Percentiles rank a stretch among this genome's conserved stretches.
Conservation (phyloP, 176 grass and related monocot species). For the Elaeis guineensis region DNA sequence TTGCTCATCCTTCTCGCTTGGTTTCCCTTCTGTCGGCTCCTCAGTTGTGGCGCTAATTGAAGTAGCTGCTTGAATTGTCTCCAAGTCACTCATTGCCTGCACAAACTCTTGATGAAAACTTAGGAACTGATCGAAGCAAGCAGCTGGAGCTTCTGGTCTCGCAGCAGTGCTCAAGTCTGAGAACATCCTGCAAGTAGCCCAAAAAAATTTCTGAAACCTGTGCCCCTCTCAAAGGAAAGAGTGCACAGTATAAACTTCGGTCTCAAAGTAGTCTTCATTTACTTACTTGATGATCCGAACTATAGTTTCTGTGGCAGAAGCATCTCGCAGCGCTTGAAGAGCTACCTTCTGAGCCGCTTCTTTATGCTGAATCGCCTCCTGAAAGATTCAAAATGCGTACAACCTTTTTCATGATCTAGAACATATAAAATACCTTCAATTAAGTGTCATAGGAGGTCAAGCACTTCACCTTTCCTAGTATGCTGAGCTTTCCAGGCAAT, state of each 20-base stretch:
- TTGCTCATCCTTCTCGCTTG: constrained; percentile 16
- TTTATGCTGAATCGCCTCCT: constrained; percentile 72
- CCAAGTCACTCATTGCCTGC: constrained; percentile 62
- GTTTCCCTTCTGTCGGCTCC: constrained; percentile 5
- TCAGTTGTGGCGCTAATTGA: constrained; percentile 25
- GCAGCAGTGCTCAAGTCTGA: constrained; percentile 58
- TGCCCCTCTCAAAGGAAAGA: no score
- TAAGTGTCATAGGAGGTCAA: no score
- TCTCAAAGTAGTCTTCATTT: no score
- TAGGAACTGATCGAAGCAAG: constrained; percentile 75
- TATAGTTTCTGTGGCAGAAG: constrained; percentile 67
- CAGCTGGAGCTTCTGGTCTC: constrained; percentile 48
- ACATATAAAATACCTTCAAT: no score
- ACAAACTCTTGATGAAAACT: constrained; percentile 71
- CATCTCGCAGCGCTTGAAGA: constrained; percentile 72
- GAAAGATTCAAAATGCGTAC: not conserved
- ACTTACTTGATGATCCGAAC: constrained; percentile 65
- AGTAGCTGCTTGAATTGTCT: constrained; percentile 69
- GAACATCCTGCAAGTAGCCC: constrained; percentile 48
- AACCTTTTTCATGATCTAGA: no score
- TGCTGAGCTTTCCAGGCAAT: constrained; percentile 52
- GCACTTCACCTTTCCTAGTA: constrained; percentile 55
- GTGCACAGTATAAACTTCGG: no score
- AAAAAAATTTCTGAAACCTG: not conserved
- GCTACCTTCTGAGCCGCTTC: constrained; percentile 86